Evolutionary conservation across 495 filamentous ascomycete genomes (phyloP).

Genomic region (Trichoderma gamsii): DNA sequence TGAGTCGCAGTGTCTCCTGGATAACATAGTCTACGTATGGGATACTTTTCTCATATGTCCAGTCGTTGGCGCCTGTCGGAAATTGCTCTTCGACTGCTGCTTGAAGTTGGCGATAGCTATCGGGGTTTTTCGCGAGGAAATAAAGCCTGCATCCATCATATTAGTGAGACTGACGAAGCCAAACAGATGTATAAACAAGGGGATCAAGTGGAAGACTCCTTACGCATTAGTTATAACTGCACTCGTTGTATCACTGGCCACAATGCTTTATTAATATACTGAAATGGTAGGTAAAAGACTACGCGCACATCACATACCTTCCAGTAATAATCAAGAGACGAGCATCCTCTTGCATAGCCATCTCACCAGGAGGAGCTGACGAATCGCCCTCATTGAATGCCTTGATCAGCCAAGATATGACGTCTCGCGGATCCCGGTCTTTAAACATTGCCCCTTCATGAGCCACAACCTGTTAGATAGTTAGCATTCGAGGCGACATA

Average conservation of each 20-base stretch:
- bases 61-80: conserved; percentile 18
- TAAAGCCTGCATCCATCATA: conserved; percentile 16
- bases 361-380: conserved; percentile 20
- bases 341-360: conserved; percentile 20
- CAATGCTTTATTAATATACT: neutral
- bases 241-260: conserved; percentile 21
- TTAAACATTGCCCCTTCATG: conserved; percentile 9
- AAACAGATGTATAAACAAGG: neutral
- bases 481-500: too few species aligned
- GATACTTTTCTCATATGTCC: conserved; percentile 23
- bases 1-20: conserved; percentile 48
- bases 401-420: conserved; percentile 27
- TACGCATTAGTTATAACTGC: conserved; percentile 16
- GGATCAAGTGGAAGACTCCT: neutral
- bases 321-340: conserved; percentile 22
- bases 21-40: conserved; percentile 44
- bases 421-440: conserved; percentile 20
- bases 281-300: neutral
- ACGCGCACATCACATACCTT: neutral
- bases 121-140: conserved; percentile 20
- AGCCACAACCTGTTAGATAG: neutral
- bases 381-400: conserved; percentile 20
- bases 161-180: neutral
- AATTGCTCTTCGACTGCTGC: conserved; percentile 17
- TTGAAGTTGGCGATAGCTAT: conserved; percentile 22